A percentile compares a stretch with the other conserved stretches of the same genome.
These are phyloP conservation scores for Ophiosphaerella narmari DNA, from an alignment of 2,329 filamentous ascomycete species.

Conservation along the genomic window DNA sequence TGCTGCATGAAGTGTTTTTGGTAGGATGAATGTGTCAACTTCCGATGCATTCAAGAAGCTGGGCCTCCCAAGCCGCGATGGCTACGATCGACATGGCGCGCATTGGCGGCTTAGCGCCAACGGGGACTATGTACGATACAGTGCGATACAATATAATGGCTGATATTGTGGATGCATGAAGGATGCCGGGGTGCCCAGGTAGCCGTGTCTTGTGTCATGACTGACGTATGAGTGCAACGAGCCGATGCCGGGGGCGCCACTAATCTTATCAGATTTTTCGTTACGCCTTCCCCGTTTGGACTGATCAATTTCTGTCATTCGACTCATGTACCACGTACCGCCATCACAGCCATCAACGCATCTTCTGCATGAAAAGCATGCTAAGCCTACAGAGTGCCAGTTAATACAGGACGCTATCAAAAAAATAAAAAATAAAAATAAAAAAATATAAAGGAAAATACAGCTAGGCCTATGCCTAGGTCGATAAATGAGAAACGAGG, in stretches of 20 bases:
- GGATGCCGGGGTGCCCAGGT: slow-evolving; percentile 11
- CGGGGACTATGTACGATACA: slow-evolving; percentile 5
- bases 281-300: background rate
- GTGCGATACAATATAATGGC: background rate
- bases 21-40: too few species aligned
- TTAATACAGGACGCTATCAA: too few species aligned
- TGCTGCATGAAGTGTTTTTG: too few species aligned
- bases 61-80: slow-evolving; percentile 26
- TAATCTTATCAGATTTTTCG: slow-evolving; percentile 26
- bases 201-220: too few species aligned
- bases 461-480: background rate
- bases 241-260: slow-evolving; percentile 13
- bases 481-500: too few species aligned
- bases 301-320: too few species aligned
- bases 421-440: too few species aligned
- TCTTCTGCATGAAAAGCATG: too few species aligned
- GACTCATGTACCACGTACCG: too few species aligned
- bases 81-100: slow-evolving; percentile 30
- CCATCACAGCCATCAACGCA: too few species aligned
- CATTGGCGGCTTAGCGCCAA: slow-evolving; percentile 16
- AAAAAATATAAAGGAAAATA: too few species aligned
- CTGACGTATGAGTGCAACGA: slow-evolving; percentile 8
- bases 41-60: background rate
- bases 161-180: slow-evolving; percentile 20
- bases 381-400: too few species aligned